Base-by-base conservation (phyloP, 78 protist species). In the Dictyostelium brefeldianum region DNA sequence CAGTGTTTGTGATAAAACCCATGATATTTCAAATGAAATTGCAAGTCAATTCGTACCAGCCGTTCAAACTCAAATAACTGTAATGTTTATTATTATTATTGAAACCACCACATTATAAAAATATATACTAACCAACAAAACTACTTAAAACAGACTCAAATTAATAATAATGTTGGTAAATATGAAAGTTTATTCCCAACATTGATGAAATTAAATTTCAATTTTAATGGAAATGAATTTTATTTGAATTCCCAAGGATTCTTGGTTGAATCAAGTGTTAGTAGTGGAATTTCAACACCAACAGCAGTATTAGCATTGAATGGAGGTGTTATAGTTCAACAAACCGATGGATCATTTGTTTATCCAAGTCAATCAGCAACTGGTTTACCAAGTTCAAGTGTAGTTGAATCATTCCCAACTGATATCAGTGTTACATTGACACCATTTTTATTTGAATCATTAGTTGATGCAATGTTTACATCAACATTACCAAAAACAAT, bases 1-100 rank as follows among this genome's bases (percentile, higher is more conserved):
- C 22, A 80, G 10, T 22, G 56, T 80, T 59, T 80, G 85, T 80
- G 74, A 59, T 59, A 56, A 80, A 22, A 80, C 85, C 11, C 75
- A 71, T 54, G 91, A 83, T 17, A 83, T 83, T 43, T 27, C 69
- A 10, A 50, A 71, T 47, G 57, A 70, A 46, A 56, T 83, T 15
- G 81, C 56, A 7, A 20, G 43, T 29, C 46, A 69, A 22, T 83
- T 83, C 56, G 59, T 71, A 25, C 70, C 80, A 29, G 18, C 18
- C 4, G 70, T 83, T n/a, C 36, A 53, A 54, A 43, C 47, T 22
- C 51, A 51, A 11, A 27, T 71, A 14, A 69, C 70, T 22, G 83
- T 78, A 75, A 48, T 59, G n/a, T 22, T n/a, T n/a, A n/a, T 36
- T 51, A 51, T 51, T 51, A 51, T 51, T 51, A 10, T n/a, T n/a